Percentiles rank a stretch among this genome's conserved stretches.
Evolutionary conservation across 208 protist species (phyloP).

Genomic region (Trichomonas tenax): DNA sequence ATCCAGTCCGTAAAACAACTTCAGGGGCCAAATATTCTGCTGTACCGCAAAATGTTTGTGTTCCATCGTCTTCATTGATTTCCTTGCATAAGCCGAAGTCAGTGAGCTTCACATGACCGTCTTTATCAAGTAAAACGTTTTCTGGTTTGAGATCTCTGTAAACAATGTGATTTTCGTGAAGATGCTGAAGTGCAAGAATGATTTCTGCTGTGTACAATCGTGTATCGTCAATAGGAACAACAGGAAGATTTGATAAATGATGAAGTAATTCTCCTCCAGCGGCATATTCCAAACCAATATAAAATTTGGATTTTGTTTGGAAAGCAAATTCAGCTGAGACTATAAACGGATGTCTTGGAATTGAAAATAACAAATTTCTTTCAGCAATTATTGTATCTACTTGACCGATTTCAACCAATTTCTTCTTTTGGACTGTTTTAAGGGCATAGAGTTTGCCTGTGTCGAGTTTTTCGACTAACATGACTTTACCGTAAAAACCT

Average conservation of each 20-base stretch:
- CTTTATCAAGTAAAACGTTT: not conserved
- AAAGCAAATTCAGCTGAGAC: not conserved
- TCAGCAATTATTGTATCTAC: not conserved
- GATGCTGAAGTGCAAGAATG: not conserved
- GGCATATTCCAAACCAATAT: not conserved
- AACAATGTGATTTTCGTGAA: not conserved
- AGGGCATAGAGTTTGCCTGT: not conserved
- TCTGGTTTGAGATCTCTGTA: constrained; percentile 9
- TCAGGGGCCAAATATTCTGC: not conserved
- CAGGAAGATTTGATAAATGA: not conserved
- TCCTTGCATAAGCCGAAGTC: not conserved
- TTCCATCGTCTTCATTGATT: not conserved
- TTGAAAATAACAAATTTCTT: not conserved
- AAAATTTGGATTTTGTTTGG: not conserved
- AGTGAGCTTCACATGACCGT: not conserved
- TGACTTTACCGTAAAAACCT: not conserved
- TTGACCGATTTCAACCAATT: not conserved
- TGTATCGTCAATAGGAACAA: not conserved
- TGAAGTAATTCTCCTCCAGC: constrained; percentile 55
- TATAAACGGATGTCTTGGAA: not conserved
- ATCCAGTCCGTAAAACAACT: not conserved
- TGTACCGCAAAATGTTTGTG: not conserved
- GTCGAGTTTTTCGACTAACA: not conserved
- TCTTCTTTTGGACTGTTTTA: not conserved
- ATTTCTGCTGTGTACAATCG: not conserved